Conservation (phyloP, 305 asterid species). For the Fraxinus dipetala region DNA sequence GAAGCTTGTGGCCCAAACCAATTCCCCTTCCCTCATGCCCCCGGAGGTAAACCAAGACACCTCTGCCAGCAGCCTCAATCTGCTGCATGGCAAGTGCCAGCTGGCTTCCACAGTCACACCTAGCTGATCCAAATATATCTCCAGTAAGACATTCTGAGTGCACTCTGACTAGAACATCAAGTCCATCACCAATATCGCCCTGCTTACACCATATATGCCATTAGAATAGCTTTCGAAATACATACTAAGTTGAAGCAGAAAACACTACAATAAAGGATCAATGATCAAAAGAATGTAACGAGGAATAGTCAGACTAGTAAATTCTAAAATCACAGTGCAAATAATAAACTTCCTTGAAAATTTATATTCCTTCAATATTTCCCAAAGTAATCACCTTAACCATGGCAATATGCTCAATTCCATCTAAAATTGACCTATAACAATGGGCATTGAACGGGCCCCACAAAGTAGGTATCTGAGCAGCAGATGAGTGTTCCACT, state of each 20-base stretch:
- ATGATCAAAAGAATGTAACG: not conserved
- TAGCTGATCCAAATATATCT: slow-evolving; percentile 91
- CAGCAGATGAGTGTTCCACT: slow-evolving; percentile 86
- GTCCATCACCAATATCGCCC: slow-evolving; percentile 93
- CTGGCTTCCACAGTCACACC: slow-evolving; percentile 96
- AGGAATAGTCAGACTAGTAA: not conserved
- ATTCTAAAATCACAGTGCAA: not conserved
- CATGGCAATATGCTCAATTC: slow-evolving; percentile 96
- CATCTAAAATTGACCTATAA: slow-evolving; percentile 78
- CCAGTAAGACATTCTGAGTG: slow-evolving; percentile 98
- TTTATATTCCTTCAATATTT: not conserved
- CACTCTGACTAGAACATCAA: slow-evolving; percentile 81
- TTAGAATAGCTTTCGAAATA: not conserved
- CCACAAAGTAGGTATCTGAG: slow-evolving; percentile 90
- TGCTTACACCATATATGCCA: slow-evolving; percentile 29
- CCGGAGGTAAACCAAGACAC: slow-evolving; percentile 82
- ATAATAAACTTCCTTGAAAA: not conserved
- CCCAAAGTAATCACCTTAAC: slow-evolving; percentile 65
- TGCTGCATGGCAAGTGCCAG: slow-evolving; percentile 89
- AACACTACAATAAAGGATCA: not conserved
- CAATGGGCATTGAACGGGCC: slow-evolving; percentile 91
- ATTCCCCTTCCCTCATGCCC: slow-evolving; percentile 99
- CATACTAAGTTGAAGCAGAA: not conserved
- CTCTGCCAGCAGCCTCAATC: slow-evolving; percentile 89
- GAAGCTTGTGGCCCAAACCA: slow-evolving; percentile 95